Evolutionary conservation across 2,329 filamentous ascomycete genomes (phyloP), one percentile per base, ranked within the genome.

Genomic region (Elsinoe australis): DNA sequence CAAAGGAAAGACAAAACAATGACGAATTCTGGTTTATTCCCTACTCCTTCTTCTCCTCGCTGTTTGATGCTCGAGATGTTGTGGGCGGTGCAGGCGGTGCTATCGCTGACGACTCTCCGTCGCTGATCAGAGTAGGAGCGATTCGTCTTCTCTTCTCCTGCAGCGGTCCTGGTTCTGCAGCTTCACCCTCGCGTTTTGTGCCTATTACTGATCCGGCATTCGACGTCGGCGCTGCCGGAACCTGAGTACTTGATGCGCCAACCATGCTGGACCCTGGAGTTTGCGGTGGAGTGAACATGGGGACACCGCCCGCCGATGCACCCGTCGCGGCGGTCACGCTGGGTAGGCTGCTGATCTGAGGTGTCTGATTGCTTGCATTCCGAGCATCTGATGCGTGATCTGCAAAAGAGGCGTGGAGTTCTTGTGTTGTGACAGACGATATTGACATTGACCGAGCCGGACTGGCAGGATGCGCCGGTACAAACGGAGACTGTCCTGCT

Each of bases 231-330:
- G 61, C 50, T 60, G 61, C 54, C 56, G 55, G 39, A 54, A 55
- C 41, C 28, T 42, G 36, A 7, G 39, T 21, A 14, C 26, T 47
- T 47, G 32, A 71, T n/a, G 74, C 59, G 1, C 77, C 72, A 49
- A 73, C 79, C 19, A 47, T 46, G 58, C 59, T 33, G 61, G 58
- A 52, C 61, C 77, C 69, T 4, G 90, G 90, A 2, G 90, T 96
- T 63, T 94, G 85, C 1, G 90, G 92, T 2, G 92, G 90, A 5
- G 90, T 95, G 29, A 85, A 87, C 58, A 94, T 79, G 0, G 88
- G 85, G 34, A 94, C 69, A 3, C 66, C 66, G 18, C 58, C 59
- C 10, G 69, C 63, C n/a, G 64, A 63, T 1, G 73, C 75, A 1
- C 84, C 85, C 54, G 82, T 84, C 7, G 84, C 71, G 4, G 86